Evolutionary conservation across 768 basidiomycete species (phyloP), one percentile per base, ranked within the genome.

Genomic region (Termitomyces sp.): DNA sequence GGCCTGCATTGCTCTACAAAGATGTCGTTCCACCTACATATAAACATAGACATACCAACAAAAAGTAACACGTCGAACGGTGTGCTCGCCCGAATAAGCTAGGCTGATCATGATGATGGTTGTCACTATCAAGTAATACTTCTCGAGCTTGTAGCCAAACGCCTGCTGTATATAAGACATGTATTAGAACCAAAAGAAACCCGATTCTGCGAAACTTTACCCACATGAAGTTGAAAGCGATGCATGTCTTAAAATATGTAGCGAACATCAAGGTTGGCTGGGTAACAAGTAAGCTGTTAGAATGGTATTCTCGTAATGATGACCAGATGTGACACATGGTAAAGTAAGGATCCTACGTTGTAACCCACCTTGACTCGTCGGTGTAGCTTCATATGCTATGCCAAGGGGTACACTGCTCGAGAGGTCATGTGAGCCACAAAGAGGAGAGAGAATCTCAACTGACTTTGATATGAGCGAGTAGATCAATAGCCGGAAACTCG

Each of bases 81-180:
- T 11, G 42, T 7, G 54, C 61, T 7, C 51, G 63, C 69, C 69
- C 35, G 63, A 67, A 54, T 68, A 59, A 21, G 59, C 54, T 6
- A 23, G 63, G 38, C n/a, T 53, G 68, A 17, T 59, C 61, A 6
- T 66, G 4, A 67, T 43, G 3, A 69, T 11, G 1, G 56, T 41
- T 1, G 64, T 62, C 37, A 44, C 60, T 23, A 64, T 46, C 10
- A 69, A 16, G 45, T 70, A 70, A 50, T 65, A 70, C 45, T 68
- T 68, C 48, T 69, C 68, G 57, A 69, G 48, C 42, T n/a, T 54
- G n/a, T 62, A 62, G 2, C 68, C 68, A 53, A 68, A n/a, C n/a
- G n/a, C n/a, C n/a, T n/a, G n/a, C n/a, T n/a, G n/a, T n/a, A n/a
- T n/a, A n/a, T n/a, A n/a, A n/a, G n/a, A n/a, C n/a, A n/a, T n/a